These are phyloP conservation scores for Thelonectria rubi DNA, from an alignment of 2,329 filamentous ascomycete genomes.

Conservation along the genomic window DNA sequence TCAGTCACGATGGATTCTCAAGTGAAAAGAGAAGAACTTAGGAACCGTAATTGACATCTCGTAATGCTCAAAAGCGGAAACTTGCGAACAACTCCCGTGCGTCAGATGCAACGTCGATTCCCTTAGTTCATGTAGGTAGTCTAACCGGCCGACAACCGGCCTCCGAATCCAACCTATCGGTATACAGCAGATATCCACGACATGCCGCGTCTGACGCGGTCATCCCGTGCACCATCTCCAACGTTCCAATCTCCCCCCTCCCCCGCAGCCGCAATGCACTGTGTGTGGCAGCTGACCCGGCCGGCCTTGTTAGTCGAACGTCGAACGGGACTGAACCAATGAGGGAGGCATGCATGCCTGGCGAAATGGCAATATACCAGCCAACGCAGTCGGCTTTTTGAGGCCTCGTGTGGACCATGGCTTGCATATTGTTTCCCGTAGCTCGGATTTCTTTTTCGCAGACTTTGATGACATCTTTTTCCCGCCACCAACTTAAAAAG, in stretches of 20 bases:
- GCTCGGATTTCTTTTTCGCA: slow-evolving; percentile 11
- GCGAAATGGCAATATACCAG: background rate
- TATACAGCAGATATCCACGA: background rate
- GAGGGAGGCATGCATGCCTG: background rate
- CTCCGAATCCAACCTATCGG: background rate
- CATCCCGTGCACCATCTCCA: background rate
- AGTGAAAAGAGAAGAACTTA: too few relatives aligned
- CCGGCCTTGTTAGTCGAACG: too few relatives aligned
- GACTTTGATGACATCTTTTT: slow-evolving; percentile 31
- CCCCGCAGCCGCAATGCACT: background rate
- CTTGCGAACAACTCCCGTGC: background rate
- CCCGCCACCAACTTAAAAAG: background rate
- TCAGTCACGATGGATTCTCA: background rate
- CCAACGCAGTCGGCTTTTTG: background rate
- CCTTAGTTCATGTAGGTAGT: background rate
- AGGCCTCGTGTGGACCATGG: background rate
- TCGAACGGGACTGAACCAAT: too few relatives aligned
- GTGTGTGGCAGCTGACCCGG: background rate
- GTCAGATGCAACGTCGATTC: background rate
- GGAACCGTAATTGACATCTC: too few relatives aligned
- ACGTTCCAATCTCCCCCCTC: background rate
- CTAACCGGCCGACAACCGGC: background rate
- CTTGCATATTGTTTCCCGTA: background rate
- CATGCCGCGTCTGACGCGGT: background rate
- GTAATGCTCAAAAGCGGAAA: too few relatives aligned